Base-by-base conservation (phyloP, 345 rosid species). In the Moringa oleifera region DNA sequence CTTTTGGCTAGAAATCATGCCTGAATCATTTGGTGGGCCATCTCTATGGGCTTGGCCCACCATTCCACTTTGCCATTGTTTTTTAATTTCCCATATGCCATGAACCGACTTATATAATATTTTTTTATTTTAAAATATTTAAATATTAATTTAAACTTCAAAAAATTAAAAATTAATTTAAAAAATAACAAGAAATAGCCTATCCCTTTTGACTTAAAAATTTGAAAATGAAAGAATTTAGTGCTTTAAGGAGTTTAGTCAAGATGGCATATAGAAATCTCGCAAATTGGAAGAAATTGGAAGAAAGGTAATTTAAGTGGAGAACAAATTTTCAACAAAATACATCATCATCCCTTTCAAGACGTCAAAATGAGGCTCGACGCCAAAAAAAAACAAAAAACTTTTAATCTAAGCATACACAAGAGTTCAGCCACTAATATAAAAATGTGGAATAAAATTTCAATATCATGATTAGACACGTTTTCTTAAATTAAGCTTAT, bases 21-120 rank as follows among this genome's bases (percentile, higher is more conserved):
- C 8, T 49, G 51, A 12, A 49, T 73, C 66, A 73, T 73, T 68
- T 63, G 23, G 77, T 63, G 69, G 77, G 77, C 52, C 31, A 31
- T 28, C 33, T 13, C 15, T 9, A 11, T 51, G 6, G 47, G 47
- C 47, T 15, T 41, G 47, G 47, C 47, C 47, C 47, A 41, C 47
- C 17, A 4, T 11, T 41, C 13, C 47, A 9, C n/a, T n/a, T n/a
- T 41, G 5, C 47, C 47, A 41, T 41, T 15, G 12, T 41, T 41
- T 41, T 28, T 41, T 4, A 11, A 5, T 9, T 41, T 15, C 13
- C 13, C 12, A 4, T 41, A 2, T 28, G 33, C 8, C 8, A 28
- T 28, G 3, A 28, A n/a, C n/a, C n/a, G n/a, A n/a, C n/a, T 28
- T 8, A 28, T 28, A 3, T 2, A 28, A 28, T 28, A 28, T 8